Evolutionary conservation across 2,329 filamentous ascomycete genomes (phyloP).

Genomic region (Annulohypoxylon truncatum): DNA sequence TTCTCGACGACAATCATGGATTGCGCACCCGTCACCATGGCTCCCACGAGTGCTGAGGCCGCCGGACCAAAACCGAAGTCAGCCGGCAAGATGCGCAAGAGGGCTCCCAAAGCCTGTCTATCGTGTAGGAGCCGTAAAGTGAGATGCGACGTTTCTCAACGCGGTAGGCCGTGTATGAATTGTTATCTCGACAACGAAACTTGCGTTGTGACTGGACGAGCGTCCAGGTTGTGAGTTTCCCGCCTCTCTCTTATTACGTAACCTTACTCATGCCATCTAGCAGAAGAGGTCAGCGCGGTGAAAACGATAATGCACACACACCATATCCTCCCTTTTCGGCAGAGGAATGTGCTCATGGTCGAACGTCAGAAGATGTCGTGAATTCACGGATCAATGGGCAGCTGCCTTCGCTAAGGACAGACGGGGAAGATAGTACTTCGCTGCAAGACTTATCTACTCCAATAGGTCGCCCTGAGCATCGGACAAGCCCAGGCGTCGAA

Average conservation of each 20-base stretch:
- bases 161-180: slow-evolving; percentile 63
- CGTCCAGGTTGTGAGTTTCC: slow-evolving; percentile 54
- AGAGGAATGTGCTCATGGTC: slow-evolving; percentile 43
- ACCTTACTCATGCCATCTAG: slow-evolving; percentile 38
- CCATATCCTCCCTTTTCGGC: slow-evolving; percentile 49
- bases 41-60: slow-evolving; percentile 38
- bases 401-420: slow-evolving; percentile 33
- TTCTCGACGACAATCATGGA: slow-evolving; percentile 28
- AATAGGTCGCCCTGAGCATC: slow-evolving; percentile 22
- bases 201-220: slow-evolving; percentile 56
- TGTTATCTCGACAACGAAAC: slow-evolving; percentile 63
- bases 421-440: slow-evolving; percentile 28
- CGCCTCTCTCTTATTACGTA: background rate
- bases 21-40: slow-evolving; percentile 34
- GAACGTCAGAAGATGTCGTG: slow-evolving; percentile 47
- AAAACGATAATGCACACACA: slow-evolving; percentile 44
- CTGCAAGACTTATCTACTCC: slow-evolving; percentile 29
- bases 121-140: slow-evolving; percentile 65
- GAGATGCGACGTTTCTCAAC: slow-evolving; percentile 62
- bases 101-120: slow-evolving; percentile 63
- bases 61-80: slow-evolving; percentile 49
- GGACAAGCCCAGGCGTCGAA: slow-evolving; percentile 20
- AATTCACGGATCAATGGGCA: slow-evolving; percentile 47
- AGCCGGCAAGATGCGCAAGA: slow-evolving; percentile 55
- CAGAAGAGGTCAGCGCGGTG: slow-evolving; percentile 48